Percentiles rank a stretch among this genome's conserved stretches.
Evolutionary conservation across 164 flowering plant species (phyloP).

Genomic region (Vitis rupestris): DNA sequence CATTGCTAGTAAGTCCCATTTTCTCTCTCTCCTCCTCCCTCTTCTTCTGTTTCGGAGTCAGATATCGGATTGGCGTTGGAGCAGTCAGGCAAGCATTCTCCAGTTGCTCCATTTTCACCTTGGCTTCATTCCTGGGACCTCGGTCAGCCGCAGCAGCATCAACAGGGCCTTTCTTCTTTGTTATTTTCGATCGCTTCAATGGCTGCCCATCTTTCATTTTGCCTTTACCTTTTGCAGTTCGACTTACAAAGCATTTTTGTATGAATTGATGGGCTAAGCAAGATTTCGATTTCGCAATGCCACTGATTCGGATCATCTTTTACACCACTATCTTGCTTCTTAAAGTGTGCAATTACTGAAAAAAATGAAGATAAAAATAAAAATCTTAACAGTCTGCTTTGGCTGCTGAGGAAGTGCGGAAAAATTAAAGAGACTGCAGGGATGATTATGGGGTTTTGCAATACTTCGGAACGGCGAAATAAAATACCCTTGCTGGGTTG

Average conservation of each 20-base stretch:
- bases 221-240: conserved; percentile 81
- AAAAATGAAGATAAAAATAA: too few relatives aligned
- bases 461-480: too few relatives aligned
- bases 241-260: conserved; percentile 68
- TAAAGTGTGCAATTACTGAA: too few relatives aligned
- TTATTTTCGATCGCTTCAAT: conserved; percentile 51
- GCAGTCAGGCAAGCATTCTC: conserved; percentile 62
- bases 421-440: too few relatives aligned
- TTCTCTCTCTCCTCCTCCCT: conserved; percentile 82
- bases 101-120: conserved; percentile 29
- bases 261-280: conserved; percentile 23
- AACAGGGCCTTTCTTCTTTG: conserved; percentile 42
- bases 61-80: conserved; percentile 58
- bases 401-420: too few relatives aligned
- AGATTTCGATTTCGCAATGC: conserved; percentile 18
- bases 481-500: too few relatives aligned
- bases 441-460: too few relatives aligned
- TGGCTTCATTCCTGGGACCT: conserved; percentile 10
- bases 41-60: conserved; percentile 46
- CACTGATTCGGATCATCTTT: conserved; percentile 24
- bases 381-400: too few relatives aligned
- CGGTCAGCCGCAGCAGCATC: conserved; percentile 10
- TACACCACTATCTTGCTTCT: background rate
- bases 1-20: conserved; percentile 74
- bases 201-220: conserved; percentile 53